These are phyloP conservation scores for Pythium phragmitis DNA, from an alignment of 352 stramenopile genomes.

Conservation along the genomic window DNA sequence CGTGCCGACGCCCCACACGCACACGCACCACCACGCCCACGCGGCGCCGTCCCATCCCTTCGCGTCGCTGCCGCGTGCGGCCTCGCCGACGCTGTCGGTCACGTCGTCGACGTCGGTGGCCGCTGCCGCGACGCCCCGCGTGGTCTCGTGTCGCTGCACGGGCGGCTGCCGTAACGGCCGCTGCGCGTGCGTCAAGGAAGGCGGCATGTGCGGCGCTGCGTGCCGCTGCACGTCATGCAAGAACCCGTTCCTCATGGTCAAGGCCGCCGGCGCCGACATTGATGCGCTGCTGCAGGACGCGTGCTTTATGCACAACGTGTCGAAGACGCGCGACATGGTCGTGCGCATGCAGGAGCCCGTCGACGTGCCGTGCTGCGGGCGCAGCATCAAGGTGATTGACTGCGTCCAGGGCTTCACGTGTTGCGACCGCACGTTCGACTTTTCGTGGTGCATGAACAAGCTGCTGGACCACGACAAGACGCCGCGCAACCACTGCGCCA, in stretches of 20 bases:
- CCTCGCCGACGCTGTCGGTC: not conserved
- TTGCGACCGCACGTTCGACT: conserved; percentile 62
- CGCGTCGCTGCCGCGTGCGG: not conserved
- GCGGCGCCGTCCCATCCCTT: conserved; percentile 6
- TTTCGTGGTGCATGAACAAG: conserved; percentile 85
- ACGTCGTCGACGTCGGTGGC: conserved; percentile 16
- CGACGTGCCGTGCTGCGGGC: conserved; percentile 46
- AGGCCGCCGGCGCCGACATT: conserved; percentile 71
- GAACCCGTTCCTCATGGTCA: conserved; percentile 85
- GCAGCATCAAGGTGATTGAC: conserved; percentile 62
- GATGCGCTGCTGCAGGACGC: conserved; percentile 68
- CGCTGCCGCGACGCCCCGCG: conserved; percentile 29
- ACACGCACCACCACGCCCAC: not conserved
- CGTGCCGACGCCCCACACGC: conserved; percentile 15
- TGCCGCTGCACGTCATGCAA: conserved; percentile 87
- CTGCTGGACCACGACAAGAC: conserved; percentile 70
- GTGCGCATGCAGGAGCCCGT: conserved; percentile 66
- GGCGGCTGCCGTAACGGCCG: conserved; percentile 78
- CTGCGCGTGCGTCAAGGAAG: conserved; percentile 82
- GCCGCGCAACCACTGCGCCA: conserved; percentile 79
- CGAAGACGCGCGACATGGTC: conserved; percentile 84
- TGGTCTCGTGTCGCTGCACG: conserved; percentile 77
- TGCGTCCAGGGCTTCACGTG: conserved; percentile 78
- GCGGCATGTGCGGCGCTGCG: conserved; percentile 67
- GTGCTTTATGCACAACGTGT: conserved; percentile 89